Evolutionary conservation across 2,329 filamentous ascomycete genomes (phyloP).

Genomic region (Paecilomyces dactylethromorphus): DNA sequence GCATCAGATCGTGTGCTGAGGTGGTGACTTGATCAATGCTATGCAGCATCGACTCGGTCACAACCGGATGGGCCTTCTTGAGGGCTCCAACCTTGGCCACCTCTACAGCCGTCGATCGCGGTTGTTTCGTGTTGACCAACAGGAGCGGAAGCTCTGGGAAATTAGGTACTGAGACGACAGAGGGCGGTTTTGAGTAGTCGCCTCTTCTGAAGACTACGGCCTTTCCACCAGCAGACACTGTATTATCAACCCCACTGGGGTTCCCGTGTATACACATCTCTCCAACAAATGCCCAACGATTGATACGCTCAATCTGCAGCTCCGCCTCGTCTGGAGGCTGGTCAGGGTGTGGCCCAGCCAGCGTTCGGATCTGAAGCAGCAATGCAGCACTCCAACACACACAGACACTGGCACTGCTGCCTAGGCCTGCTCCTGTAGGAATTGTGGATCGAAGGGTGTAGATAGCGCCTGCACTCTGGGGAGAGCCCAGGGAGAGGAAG

Average conservation of each 20-base stretch:
- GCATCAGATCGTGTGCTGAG: slow-evolving; percentile 51
- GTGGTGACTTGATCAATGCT: slow-evolving; percentile 65
- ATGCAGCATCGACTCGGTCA: slow-evolving; percentile 75
- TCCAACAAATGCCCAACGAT: slow-evolving; percentile 93
- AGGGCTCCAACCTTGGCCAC: slow-evolving; percentile 78
- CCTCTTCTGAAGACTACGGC: slow-evolving; percentile 82
- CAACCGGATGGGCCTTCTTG: slow-evolving; percentile 62
- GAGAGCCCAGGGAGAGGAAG: slow-evolving; percentile 77
- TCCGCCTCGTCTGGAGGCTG: slow-evolving; percentile 84
- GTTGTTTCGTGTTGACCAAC: slow-evolving; percentile 80
- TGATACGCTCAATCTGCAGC: slow-evolving; percentile 88
- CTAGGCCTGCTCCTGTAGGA: slow-evolving; percentile 83
- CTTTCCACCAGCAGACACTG: slow-evolving; percentile 86
- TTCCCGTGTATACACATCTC: slow-evolving; percentile 98
- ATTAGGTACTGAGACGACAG: slow-evolving; percentile 68
- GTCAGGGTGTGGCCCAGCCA: slow-evolving; percentile 86
- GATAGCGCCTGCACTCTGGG: slow-evolving; percentile 70
- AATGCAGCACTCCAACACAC: slow-evolving; percentile 83
- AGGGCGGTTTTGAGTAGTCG: slow-evolving; percentile 70
- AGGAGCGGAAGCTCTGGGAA: slow-evolving; percentile 91
- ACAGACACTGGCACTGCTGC: slow-evolving; percentile 88
- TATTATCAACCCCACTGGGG: slow-evolving; percentile 95
- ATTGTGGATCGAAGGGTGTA: slow-evolving; percentile 93
- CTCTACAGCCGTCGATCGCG: slow-evolving; percentile 77
- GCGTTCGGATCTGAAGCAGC: slow-evolving; percentile 76